phyloP scores from a whole-genome alignment of 163 green algal species.

The Trebouxia gelatinosa region DNA sequence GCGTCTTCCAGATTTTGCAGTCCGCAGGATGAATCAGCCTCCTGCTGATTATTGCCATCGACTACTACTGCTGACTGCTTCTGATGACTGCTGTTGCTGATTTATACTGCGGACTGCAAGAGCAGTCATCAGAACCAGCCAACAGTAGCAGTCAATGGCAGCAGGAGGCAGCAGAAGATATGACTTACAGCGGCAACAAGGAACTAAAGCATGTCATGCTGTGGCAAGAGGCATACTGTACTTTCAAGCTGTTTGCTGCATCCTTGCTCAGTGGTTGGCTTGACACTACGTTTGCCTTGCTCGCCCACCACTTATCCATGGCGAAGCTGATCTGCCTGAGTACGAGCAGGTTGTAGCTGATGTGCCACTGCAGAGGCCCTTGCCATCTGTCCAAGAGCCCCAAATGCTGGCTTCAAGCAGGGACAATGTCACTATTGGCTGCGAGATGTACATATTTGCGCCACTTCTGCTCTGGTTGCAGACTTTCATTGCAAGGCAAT shows the following conservation, averaged over 20 bases:
- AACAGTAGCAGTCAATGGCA: neutral
- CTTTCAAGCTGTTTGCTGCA: neutral
- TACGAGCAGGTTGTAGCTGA: constrained; percentile 85
- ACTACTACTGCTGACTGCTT: neutral
- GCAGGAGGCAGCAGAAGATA: neutral
- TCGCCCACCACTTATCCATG: constrained; percentile 70
- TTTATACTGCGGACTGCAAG: neutral
- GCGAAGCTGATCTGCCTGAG: constrained; percentile 80
- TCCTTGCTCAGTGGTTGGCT: no score
- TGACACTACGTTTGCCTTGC: no score
- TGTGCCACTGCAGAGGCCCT: constrained; percentile 78
- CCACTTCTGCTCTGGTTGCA: neutral
- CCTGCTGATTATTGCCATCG: neutral
- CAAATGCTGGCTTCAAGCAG: constrained; percentile 12
- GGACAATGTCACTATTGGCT: constrained; percentile 27
- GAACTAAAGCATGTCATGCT: neutral
- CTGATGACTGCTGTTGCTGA: neutral
- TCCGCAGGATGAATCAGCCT: neutral
- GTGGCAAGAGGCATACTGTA: no score
- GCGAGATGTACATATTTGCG: neutral
- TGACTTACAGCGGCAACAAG: neutral
- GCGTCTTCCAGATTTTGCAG: neutral
- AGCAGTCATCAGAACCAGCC: neutral
- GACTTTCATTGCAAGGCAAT: neutral
- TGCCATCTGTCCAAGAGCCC: constrained; percentile 55